Evolutionary conservation across 805 yeast species (phyloP).

Genomic region (Cyberlindnera mycetangii): DNA sequence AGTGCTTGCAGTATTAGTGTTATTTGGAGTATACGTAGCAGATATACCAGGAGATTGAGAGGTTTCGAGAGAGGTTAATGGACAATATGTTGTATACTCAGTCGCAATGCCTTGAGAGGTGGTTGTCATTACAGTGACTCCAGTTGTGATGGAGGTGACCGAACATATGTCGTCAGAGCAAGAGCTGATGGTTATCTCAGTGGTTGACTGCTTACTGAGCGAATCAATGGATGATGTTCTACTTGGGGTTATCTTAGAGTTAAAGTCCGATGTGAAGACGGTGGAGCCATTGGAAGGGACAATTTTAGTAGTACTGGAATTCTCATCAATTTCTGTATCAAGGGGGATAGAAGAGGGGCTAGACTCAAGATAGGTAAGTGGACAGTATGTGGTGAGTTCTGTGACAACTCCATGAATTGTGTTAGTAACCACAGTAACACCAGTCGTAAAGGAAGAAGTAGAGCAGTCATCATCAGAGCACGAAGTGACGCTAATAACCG

Average conservation of each 20-base stretch:
- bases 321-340: too few species aligned
- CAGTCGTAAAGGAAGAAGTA: slow-evolving; percentile 16
- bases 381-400: slow-evolving; percentile 27
- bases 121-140: slow-evolving; percentile 24
- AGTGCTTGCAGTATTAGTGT: background rate
- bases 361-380: slow-evolving; percentile 11
- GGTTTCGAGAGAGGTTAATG: background rate
- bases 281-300: too few species aligned
- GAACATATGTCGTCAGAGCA: slow-evolving; percentile 25
- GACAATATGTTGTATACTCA: background rate
- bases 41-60: background rate
- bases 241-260: background rate
- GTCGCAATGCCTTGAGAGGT: slow-evolving; percentile 29
- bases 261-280: background rate
- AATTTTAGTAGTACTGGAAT: background rate
- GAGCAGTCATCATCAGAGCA: slow-evolving; percentile 18
- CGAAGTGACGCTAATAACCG: slow-evolving; percentile 23
- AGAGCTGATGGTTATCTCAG: slow-evolving; percentile 20
- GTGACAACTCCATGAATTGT: slow-evolving; percentile 31
- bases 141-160: slow-evolving; percentile 27
- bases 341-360: background rate
- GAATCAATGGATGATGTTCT: background rate
- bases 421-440: slow-evolving; percentile 31
- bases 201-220: slow-evolving; percentile 5
- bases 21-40: background rate